Evolutionary conservation across 352 stramenopile species (phyloP).

Genomic region (Pythium dissotocum): DNA sequence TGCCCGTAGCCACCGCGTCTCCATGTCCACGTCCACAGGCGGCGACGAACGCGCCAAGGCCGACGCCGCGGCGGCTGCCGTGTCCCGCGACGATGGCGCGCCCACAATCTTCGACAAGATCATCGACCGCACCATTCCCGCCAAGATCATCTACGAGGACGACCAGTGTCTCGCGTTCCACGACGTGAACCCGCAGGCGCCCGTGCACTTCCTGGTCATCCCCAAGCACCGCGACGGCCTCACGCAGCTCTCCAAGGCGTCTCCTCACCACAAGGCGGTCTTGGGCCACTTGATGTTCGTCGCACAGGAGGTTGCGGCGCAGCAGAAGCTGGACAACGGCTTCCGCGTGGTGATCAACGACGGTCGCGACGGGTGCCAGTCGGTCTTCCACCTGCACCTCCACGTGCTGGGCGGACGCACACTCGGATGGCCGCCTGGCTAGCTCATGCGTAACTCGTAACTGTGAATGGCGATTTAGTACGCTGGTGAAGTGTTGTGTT

Average conservation of each 20-base stretch:
- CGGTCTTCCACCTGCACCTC: slow-evolving; percentile 90
- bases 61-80: slow-evolving; percentile 46
- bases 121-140: slow-evolving; percentile 92
- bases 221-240: slow-evolving; percentile 94
- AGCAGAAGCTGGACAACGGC: slow-evolving; percentile 90
- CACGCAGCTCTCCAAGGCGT: slow-evolving; percentile 87
- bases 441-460: slow-evolving; percentile 11
- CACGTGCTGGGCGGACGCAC: slow-evolving; percentile 95
- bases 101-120: slow-evolving; percentile 99
- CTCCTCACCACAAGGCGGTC: slow-evolving; percentile 92
- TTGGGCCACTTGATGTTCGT: slow-evolving; percentile 94
- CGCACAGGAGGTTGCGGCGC: slow-evolving; percentile 92
- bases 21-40: slow-evolving; percentile 47
- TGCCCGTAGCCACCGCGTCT: not conserved
- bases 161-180: slow-evolving; percentile 97
- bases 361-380: slow-evolving; percentile 92
- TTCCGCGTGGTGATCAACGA: slow-evolving; percentile 99
- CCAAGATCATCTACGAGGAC: slow-evolving; percentile 96
- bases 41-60: slow-evolving; percentile 61
- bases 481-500: slow-evolving; percentile 5
- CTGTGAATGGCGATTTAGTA: not conserved
- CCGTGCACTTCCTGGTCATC: slow-evolving; percentile 97
- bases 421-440: slow-evolving; percentile 93
- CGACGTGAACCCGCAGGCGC: slow-evolving; percentile 96
- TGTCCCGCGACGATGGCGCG: slow-evolving; percentile 47